Percentiles rank a stretch among this genome's conserved stretches.
Conservation (phyloP, 169 alveolate species). For the Plasmodium vivax region DNA sequence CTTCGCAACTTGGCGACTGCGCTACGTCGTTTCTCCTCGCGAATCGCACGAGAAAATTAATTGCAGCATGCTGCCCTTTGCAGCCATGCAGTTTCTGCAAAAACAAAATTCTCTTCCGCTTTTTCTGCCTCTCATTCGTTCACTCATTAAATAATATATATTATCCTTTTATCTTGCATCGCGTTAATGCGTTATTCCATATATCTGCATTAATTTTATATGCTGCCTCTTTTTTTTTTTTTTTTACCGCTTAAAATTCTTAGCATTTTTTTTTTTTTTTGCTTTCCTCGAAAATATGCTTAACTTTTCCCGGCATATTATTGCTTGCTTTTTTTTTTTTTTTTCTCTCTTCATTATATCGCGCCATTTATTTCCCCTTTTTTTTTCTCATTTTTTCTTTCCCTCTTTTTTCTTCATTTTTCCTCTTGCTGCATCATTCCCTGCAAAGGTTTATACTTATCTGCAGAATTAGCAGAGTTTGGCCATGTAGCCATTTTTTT, state of each 20-base stretch:
- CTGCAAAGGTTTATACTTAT: neutral
- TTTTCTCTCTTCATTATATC: neutral
- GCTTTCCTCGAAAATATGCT: neutral
- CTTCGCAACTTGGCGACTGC: neutral
- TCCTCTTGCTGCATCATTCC: neutral
- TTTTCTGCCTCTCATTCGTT: neutral
- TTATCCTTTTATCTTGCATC: neutral
- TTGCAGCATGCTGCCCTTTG: neutral
- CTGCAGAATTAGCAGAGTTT: neutral
- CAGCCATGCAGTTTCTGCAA: neutral
- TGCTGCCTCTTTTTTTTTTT: neutral
- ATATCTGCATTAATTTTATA: neutral
- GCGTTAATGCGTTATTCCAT: neutral
- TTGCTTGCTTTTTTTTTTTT: neutral
- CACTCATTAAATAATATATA: neutral
- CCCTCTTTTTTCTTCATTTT: neutral
- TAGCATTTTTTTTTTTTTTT: neutral
- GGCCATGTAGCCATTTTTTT: neutral
- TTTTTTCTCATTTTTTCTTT: neutral
- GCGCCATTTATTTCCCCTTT: neutral
- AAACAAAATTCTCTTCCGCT: neutral
- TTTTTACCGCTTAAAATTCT: neutral
- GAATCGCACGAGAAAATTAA: no score
- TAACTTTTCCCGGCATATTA: neutral
- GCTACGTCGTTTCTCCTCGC: neutral